Evolutionary conservation across 164 flowering plant genomes (phyloP), one percentile per base, ranked within the genome.

Genomic region (Litsea cubeba): DNA sequence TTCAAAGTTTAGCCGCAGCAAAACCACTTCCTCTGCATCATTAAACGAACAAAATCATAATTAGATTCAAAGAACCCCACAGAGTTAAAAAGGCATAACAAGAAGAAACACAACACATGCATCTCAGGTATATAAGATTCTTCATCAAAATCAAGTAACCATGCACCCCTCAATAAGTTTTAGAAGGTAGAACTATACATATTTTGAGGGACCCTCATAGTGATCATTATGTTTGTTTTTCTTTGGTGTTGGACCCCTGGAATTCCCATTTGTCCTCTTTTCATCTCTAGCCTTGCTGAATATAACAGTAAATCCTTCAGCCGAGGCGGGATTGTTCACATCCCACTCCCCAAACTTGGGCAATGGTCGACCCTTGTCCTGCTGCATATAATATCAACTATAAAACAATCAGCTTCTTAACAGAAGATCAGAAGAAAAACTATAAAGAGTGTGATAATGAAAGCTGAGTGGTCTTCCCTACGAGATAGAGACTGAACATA

Each of bases 291-390:
- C 95, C 83, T 87, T 88, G 85, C 83, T 86, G 71, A 90, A 90
- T 71, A 90, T 90, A 72, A 90, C 90, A 0, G 95, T 89, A 66
- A 86, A 89, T 49, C 92, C 91, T 74, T 85, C 92, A 4, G 92
- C 90, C 10, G 91, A 83, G 17, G 90, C 91, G 14, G 93, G 95
- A 74, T 90, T 85, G 65, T 88, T 90, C 24, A 89, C 92, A 80
- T 90, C 95, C 95, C 95, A 89, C 70, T 90, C 93, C 1, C 95
- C 95, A 72, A 90, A 90, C 76, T 90, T 90, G 7, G 95, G 95
- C 79, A 90, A 79, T 18, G 91, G 87, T 35, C 80, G 74, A 50
- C 87, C 90, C 78, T 65, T 84, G 30, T 82, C 87, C 83, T 83
- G 82, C 87, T 82, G 84, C 69, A 54, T 3, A 54, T 20, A 20